Evolutionary conservation across 1,284 basidiomycete genomes (phyloP).

Genomic region (Naganishia albida): DNA sequence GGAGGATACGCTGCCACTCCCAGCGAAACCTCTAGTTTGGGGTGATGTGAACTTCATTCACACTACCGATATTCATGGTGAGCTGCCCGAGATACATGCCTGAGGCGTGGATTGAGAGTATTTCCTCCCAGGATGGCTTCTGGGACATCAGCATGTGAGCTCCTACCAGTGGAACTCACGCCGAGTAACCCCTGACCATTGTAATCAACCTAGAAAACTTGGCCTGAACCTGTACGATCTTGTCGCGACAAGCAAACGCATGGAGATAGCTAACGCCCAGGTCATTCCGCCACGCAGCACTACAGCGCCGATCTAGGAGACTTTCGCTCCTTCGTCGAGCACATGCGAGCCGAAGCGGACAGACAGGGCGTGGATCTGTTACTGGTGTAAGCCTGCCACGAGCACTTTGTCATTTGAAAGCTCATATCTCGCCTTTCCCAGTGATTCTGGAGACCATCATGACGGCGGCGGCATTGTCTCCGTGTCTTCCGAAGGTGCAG

Average conservation of each 20-base stretch:
- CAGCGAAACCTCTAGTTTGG: conserved; percentile 48
- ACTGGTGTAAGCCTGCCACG: conserved; percentile 39
- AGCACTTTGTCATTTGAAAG: too few species aligned
- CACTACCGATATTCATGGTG: conserved; percentile 53
- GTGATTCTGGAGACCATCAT: conserved; percentile 63
- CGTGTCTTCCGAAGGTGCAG: conserved; percentile 59
- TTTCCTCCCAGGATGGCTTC: conserved; percentile 54
- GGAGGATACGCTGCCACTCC: conserved; percentile 39
- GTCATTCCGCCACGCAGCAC: conserved; percentile 39
- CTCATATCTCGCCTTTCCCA: conserved; percentile 15
- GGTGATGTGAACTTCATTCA: conserved; percentile 53
- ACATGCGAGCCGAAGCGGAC: conserved; percentile 72
- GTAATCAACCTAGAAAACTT: conserved; percentile 42
- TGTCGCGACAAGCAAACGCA: not conserved
- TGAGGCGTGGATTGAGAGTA: not conserved
- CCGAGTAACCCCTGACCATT: not conserved
- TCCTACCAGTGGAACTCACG: not conserved
- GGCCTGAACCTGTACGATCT: conserved; percentile 52
- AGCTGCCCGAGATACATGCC: conserved; percentile 28
- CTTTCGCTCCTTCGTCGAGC: conserved; percentile 74
- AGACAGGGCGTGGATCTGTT: conserved; percentile 49
- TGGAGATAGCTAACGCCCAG: not conserved
- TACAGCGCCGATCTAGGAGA: conserved; percentile 71
- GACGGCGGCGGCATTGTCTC: conserved; percentile 61
- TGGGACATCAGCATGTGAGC: conserved; percentile 53